phyloP scores from a whole-genome alignment of 805 yeast genomes.

The Starmerella vaccinii region DNA sequence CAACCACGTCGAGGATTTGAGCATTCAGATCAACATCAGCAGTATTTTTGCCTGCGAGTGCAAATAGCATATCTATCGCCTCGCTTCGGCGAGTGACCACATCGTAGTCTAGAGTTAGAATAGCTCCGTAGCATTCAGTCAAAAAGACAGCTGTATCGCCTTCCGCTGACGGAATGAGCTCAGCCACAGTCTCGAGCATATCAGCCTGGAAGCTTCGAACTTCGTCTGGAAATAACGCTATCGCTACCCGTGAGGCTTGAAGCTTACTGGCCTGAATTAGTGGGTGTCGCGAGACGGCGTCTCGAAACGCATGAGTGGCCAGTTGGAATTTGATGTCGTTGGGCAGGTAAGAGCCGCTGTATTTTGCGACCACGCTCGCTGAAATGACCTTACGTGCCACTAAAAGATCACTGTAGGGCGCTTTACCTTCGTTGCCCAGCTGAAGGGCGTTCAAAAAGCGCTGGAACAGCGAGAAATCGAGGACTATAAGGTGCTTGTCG shows the following conservation, averaged over 20 bases:
- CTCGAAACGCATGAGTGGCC: constrained; percentile 13
- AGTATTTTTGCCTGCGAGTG: constrained; percentile 61
- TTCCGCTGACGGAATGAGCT: constrained; percentile 50
- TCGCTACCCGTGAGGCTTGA: constrained; percentile 16
- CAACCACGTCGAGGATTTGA: constrained; percentile 61
- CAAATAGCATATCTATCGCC: constrained; percentile 47
- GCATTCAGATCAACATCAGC: constrained; percentile 59
- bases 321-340: constrained; percentile 15
- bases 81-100: constrained; percentile 29
- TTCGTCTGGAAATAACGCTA: constrained; percentile 18
- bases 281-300: neutral
- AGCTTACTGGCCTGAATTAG: constrained; percentile 11
- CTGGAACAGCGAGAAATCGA: constrained; percentile 10
- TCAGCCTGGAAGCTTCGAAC: constrained; percentile 24
- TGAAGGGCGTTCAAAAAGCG: constrained; percentile 9
- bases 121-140: constrained; percentile 55
- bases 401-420: constrained; percentile 13
- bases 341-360: constrained; percentile 17
- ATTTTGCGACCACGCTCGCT: constrained; percentile 22
- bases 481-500: constrained; percentile 8
- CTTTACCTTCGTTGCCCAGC: neutral
- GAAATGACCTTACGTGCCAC: constrained; percentile 22
- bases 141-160: constrained; percentile 73
- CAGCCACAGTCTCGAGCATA: constrained; percentile 34
- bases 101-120: constrained; percentile 41